Evolutionary conservation across 148 eudicot species (phyloP).

Genomic region (Simmondsia chinensis): DNA sequence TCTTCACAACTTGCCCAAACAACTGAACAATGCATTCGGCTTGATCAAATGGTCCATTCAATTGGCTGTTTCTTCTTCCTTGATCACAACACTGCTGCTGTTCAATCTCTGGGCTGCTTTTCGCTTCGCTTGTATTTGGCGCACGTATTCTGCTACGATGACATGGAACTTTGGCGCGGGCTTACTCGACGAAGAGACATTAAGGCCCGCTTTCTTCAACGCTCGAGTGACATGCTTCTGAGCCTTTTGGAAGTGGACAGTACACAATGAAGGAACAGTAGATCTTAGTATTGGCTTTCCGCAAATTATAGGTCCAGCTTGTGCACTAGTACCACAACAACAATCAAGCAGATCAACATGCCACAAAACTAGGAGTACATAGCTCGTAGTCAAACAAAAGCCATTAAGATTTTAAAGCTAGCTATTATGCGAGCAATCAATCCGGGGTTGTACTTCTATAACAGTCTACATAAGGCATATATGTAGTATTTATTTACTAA

Average conservation of each 20-base stretch:
- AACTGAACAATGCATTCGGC: no score
- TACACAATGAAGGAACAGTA: slow-evolving; percentile 29
- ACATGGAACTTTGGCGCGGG: slow-evolving; percentile 45
- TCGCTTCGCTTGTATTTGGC: slow-evolving; percentile 34
- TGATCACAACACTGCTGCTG: slow-evolving; percentile 8
- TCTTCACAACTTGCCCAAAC: no score
- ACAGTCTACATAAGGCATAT: no score
- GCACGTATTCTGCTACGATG: slow-evolving; percentile 35
- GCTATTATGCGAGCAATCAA: no score
- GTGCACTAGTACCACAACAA: slow-evolving; percentile 25
- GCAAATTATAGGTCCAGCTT: slow-evolving; percentile 43
- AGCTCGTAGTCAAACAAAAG: no score
- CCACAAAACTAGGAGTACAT: no score
- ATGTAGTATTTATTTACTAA: no score
- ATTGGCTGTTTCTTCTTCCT: slow-evolving; percentile 22
- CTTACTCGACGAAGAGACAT: slow-evolving; percentile 35
- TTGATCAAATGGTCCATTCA: no score
- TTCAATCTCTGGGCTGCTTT: slow-evolving; percentile 22
- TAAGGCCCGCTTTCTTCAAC: slow-evolving; percentile 43
- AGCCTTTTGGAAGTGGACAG: slow-evolving; percentile 34
- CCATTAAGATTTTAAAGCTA: no score
- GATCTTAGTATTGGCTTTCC: slow-evolving; percentile 42
- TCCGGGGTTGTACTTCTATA: no score
- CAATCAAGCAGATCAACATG: slow-evolving; percentile 4
- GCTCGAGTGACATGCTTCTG: slow-evolving; percentile 33